Evolutionary conservation across 306 rosid genomes (phyloP).

Genomic region (Hippophae gyantsensis): DNA sequence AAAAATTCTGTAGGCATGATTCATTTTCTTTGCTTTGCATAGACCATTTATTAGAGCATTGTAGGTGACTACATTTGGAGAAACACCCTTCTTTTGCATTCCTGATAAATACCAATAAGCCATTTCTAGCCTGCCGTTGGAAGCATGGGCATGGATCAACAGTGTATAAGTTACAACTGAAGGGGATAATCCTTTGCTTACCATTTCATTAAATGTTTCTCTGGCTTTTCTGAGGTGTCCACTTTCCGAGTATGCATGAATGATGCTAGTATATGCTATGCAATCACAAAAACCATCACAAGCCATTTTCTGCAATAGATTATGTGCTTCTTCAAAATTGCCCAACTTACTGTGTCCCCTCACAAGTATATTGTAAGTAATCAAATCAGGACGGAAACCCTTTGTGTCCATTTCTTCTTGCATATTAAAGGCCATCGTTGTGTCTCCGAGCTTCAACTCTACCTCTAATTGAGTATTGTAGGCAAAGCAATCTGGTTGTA

Average conservation of each 20-base stretch:
- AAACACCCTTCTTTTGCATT: conserved; percentile 56
- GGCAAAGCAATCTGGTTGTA: conserved; percentile 56
- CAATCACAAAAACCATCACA: conserved; percentile 42
- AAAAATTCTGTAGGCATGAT: conserved; percentile 43
- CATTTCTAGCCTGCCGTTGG: conserved; percentile 39
- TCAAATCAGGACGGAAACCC: conserved; percentile 61
- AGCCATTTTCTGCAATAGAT: conserved; percentile 42
- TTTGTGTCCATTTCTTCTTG: conserved; percentile 62
- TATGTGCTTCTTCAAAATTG: conserved; percentile 41
- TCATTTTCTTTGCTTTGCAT: conserved; percentile 46
- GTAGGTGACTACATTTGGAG: conserved; percentile 73
- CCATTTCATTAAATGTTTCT: conserved; percentile 48
- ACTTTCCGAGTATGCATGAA: conserved; percentile 48
- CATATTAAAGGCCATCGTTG: conserved; percentile 46
- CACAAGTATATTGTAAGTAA: conserved; percentile 55
- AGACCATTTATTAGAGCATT: conserved; percentile 73
- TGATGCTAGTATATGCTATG: conserved; percentile 66
- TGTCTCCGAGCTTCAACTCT: conserved; percentile 56
- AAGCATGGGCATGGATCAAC: conserved; percentile 60
- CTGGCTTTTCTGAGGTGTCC: conserved; percentile 53
- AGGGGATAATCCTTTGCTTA: conserved; percentile 48
- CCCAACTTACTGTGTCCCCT: conserved; percentile 51
- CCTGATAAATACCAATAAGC: conserved; percentile 50
- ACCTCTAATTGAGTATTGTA: conserved; percentile 57
- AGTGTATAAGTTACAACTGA: conserved; percentile 75